Evolutionary conservation across 352 stramenopile species (phyloP).

Genomic region (Saprolegnia parasitica): DNA sequence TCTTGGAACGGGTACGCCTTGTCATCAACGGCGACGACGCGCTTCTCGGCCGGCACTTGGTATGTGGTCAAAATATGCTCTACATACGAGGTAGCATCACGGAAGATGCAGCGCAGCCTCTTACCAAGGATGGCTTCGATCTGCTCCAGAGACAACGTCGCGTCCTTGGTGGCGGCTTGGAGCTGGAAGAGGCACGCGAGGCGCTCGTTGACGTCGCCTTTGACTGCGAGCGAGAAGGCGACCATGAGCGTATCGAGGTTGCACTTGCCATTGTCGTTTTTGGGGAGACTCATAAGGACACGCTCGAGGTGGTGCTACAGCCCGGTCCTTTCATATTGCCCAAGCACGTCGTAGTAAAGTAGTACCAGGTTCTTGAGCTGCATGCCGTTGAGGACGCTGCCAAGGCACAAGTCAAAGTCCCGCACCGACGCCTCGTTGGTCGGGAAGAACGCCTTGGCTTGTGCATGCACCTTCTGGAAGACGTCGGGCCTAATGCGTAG

Average conservation of each 20-base stretch:
- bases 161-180: slow-evolving; percentile 32
- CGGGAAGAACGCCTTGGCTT: slow-evolving; percentile 23
- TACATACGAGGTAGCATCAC: too few relatives aligned
- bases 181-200: slow-evolving; percentile 57
- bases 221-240: slow-evolving; percentile 79
- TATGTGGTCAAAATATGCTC: slow-evolving; percentile 69
- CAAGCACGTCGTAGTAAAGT: neutral
- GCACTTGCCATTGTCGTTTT: slow-evolving; percentile 49
- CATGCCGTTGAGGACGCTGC: slow-evolving; percentile 16
- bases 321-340: neutral
- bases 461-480: slow-evolving; percentile 5
- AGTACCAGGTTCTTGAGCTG: slow-evolving; percentile 19
- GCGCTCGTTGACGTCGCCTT: slow-evolving; percentile 63
- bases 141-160: slow-evolving; percentile 17
- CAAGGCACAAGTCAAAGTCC: slow-evolving; percentile 26
- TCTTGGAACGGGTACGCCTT: slow-evolving; percentile 76
- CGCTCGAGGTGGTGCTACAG: slow-evolving; percentile 68
- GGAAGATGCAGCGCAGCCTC: too few relatives aligned
- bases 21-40: slow-evolving; percentile 57
- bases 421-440: slow-evolving; percentile 21
- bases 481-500: slow-evolving; percentile 17
- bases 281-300: slow-evolving; percentile 60
- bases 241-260: slow-evolving; percentile 70
- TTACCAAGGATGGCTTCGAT: slow-evolving; percentile 27
- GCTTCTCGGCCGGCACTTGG: slow-evolving; percentile 82